Conservation (phyloP, 1,284 basidiomycete genomes). For the Sanghuangporus sanghuang region DNA sequence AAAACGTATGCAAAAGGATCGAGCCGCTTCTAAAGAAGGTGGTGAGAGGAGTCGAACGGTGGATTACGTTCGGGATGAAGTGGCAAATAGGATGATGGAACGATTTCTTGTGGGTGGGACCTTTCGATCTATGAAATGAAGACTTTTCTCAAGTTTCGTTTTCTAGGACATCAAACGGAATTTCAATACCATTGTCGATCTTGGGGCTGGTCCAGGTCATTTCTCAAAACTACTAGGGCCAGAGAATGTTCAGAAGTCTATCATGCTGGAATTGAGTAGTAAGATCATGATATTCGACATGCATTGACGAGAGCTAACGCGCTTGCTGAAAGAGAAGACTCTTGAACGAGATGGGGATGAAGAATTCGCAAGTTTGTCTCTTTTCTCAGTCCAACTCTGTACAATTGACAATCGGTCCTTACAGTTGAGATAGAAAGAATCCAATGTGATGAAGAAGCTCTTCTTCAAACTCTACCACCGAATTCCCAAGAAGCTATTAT, state of each 20-base stretch:
- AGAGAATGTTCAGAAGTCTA: conserved; percentile 65
- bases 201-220: conserved; percentile 94
- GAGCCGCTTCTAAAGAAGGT: conserved; percentile 56
- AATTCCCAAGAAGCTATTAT: conserved; percentile 90
- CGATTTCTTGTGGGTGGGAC: conserved; percentile 61
- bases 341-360: conserved; percentile 70
- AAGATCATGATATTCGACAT: conserved; percentile 21
- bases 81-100: conserved; percentile 89
- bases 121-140: background rate
- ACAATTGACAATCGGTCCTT: conserved; percentile 6
- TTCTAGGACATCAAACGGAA: conserved; percentile 85
- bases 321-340: conserved; percentile 41
- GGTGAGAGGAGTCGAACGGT: conserved; percentile 68
- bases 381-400: conserved; percentile 10
- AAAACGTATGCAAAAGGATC: conserved; percentile 82
- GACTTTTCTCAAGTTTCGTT: background rate
- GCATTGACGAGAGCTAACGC: background rate
- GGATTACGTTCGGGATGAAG: conserved; percentile 90
- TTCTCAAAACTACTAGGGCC: conserved; percentile 81
- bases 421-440: conserved; percentile 70
- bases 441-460: conserved; percentile 73
- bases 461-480: conserved; percentile 57
- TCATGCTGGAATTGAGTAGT: conserved; percentile 91
- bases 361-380: conserved; percentile 65
- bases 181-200: conserved; percentile 79